A percentile compares a stretch with the other conserved stretches of the same genome.
phyloP scores from a whole-genome alignment of 192 early-diverging fungal genomes.

The Allomyces javanicus region DNA sequence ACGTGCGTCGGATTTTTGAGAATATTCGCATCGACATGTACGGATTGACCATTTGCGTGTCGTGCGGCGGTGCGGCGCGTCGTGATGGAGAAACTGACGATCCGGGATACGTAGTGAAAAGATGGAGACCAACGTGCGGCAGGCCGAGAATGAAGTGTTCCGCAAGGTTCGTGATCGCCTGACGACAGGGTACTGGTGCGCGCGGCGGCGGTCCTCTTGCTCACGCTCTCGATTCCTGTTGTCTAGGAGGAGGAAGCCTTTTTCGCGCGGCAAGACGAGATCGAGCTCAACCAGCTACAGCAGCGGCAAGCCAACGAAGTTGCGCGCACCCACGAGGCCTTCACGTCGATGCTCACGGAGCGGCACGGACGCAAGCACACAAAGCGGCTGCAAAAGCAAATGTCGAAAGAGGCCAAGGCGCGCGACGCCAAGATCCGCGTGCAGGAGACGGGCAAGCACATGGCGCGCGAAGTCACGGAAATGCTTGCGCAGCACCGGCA shows the following conservation, averaged over 20 bases:
- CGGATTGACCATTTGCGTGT: background rate
- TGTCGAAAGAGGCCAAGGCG: background rate
- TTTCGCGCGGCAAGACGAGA: background rate
- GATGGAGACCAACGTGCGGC: background rate
- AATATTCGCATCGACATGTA: too few relatives aligned
- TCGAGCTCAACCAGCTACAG: background rate
- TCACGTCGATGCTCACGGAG: background rate
- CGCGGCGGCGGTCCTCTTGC: background rate
- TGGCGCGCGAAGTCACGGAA: slow-evolving; percentile 2
- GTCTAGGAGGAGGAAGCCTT: background rate
- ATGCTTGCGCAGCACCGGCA: slow-evolving; percentile 4
- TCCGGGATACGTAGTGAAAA: background rate
- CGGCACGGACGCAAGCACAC: background rate
- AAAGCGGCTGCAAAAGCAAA: background rate
- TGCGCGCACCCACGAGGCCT: background rate
- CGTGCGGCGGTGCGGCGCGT: background rate
- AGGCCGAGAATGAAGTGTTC: background rate
- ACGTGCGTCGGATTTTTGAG: too few relatives aligned
- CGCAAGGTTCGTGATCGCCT: background rate
- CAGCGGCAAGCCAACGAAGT: background rate
- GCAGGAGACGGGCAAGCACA: background rate
- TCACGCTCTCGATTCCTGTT: background rate
- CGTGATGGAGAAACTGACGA: too few relatives aligned
- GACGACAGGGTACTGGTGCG: too few relatives aligned
- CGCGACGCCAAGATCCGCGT: background rate